phyloP scores from a whole-genome alignment of 495 filamentous ascomycete genomes.

The Bacidia rubella region DNA sequence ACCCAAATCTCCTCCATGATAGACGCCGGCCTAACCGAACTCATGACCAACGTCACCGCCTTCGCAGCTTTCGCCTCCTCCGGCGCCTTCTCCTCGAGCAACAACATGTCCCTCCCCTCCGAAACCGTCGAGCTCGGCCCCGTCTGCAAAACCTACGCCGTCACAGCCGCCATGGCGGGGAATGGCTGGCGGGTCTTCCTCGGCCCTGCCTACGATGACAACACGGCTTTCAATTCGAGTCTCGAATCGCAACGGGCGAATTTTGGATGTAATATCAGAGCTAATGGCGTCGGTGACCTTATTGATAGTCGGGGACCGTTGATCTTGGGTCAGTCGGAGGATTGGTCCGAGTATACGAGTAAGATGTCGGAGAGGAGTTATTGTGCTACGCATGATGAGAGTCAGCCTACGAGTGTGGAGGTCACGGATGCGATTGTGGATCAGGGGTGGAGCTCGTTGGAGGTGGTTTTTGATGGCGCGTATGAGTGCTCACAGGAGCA shows the following conservation, averaged over 20 bases:
- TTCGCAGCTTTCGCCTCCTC: conserved; percentile 3
- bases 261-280: conserved; percentile 1
- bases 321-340: not conserved
- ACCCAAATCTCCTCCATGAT: not conserved
- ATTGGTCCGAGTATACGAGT: conserved; percentile 1
- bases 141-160: not conserved
- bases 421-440: not conserved
- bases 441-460: not conserved
- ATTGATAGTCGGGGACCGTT: not conserved
- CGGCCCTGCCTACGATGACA: conserved; percentile 1
- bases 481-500: not conserved
- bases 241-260: not conserved
- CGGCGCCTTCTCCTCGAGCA: not conserved
- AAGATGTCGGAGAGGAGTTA: not conserved
- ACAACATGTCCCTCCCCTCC: not conserved
- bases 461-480: conserved; percentile 1
- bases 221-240: not conserved
- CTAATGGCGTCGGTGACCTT: not conserved
- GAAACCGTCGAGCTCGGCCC: not conserved
- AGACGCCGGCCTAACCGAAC: not conserved
- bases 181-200: conserved; percentile 3
- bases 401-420: not conserved
- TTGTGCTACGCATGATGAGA: not conserved
- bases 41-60: conserved; percentile 2
- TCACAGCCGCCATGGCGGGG: conserved; percentile 1